Evolutionary conservation across 2,329 filamentous ascomycete species (phyloP).

Genomic region (Aspergillus fumigatiaffinis): DNA sequence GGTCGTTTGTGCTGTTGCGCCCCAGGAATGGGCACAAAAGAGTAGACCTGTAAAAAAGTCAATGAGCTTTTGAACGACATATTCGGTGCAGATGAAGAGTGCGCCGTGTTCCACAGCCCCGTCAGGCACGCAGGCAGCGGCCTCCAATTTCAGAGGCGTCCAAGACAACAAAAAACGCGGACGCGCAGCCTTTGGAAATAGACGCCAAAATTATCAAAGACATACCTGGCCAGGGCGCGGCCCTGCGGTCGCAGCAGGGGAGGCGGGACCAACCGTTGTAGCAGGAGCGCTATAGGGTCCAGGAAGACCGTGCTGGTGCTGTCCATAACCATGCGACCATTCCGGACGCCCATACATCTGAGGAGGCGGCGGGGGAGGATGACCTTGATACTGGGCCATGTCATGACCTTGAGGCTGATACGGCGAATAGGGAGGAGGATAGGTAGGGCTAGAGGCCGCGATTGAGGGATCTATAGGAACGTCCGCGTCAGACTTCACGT

Average conservation of each 20-base stretch:
- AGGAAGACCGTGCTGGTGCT: slow-evolving; percentile 46
- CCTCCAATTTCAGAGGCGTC: slow-evolving; percentile 18
- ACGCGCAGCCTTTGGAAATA: slow-evolving; percentile 28
- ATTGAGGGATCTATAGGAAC: slow-evolving; percentile 99
- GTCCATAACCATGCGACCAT: slow-evolving; percentile 44
- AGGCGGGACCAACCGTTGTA: slow-evolving; percentile 57
- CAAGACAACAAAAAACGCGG: slow-evolving; percentile 27
- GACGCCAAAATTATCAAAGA: slow-evolving; percentile 38
- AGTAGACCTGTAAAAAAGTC: slow-evolving; percentile 69
- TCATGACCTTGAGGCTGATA: slow-evolving; percentile 80
- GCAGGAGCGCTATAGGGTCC: slow-evolving; percentile 50
- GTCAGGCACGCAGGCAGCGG: slow-evolving; percentile 14
- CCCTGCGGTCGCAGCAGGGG: slow-evolving; percentile 58
- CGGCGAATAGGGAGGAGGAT: slow-evolving; percentile 80
- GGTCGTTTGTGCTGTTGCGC: slow-evolving; percentile 97
- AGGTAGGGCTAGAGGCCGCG: slow-evolving; percentile 86
- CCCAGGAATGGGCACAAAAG: slow-evolving; percentile 94
- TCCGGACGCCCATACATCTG: slow-evolving; percentile 47
- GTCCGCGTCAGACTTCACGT: slow-evolving; percentile 88
- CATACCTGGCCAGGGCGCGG: slow-evolving; percentile 61
- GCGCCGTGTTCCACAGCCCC: slow-evolving; percentile 16
- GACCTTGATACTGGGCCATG: slow-evolving; percentile 67
- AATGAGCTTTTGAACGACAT: slow-evolving; percentile 19
- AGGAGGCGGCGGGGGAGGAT: slow-evolving; percentile 43
- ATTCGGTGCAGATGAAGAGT: slow-evolving; percentile 8